These are phyloP conservation scores for Zoysia pacifica DNA, from an alignment of 176 grass and related monocot species.

Conservation along the genomic window DNA sequence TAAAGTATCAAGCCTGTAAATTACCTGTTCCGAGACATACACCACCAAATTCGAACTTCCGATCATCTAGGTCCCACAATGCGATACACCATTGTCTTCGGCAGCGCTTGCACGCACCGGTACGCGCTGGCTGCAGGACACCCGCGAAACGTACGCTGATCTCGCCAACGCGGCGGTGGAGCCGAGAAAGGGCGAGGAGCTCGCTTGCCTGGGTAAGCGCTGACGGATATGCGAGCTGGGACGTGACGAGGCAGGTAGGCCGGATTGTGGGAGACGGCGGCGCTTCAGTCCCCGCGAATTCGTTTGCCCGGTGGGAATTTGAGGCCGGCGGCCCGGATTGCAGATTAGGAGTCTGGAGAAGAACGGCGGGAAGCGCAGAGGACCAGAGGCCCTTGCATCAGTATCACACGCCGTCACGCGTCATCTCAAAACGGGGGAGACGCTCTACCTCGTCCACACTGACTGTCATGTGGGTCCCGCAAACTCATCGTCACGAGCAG, in stretches of 20 bases:
- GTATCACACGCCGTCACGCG: background rate
- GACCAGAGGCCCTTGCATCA: background rate
- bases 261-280: background rate
- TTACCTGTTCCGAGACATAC: background rate
- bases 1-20: background rate
- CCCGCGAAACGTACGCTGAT: background rate
- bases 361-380: conserved; percentile 38
- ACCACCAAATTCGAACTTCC: conserved; percentile 5
- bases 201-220: background rate
- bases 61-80: background rate
- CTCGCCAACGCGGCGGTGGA: background rate
- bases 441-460: background rate
- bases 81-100: background rate
- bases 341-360: background rate
- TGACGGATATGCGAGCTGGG: background rate
- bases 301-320: background rate
- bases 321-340: background rate
- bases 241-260: background rate
- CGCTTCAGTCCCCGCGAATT: background rate
- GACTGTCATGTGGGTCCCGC: conserved; percentile 33
- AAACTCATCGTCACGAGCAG: background rate
- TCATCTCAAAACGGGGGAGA: background rate
- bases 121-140: background rate
- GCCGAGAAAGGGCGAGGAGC: background rate
- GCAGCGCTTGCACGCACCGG: background rate